These are phyloP conservation scores for Claviceps sp. DNA, from an alignment of 2,329 filamentous ascomycete genomes.

Conservation along the genomic window DNA sequence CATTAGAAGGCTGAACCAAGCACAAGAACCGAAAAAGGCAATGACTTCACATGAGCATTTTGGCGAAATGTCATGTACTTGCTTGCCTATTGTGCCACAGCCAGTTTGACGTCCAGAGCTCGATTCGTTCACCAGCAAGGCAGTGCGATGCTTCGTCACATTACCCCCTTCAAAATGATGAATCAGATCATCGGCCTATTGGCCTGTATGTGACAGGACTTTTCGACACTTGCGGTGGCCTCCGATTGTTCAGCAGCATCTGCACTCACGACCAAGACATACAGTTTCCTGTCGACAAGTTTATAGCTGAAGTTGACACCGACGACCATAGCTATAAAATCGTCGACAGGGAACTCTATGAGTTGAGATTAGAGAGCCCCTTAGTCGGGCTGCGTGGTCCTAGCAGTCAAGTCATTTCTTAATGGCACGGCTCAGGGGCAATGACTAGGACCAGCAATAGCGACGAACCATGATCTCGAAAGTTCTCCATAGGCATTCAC, in stretches of 20 bases:
- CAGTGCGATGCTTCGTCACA: not conserved
- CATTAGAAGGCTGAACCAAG: not conserved
- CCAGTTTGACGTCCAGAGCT: not conserved
- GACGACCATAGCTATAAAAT: not conserved
- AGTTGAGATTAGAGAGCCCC: not conserved
- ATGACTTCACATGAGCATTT: not conserved
- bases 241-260: not conserved
- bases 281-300: not conserved
- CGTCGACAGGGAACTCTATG: not conserved
- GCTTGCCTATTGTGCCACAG: not conserved
- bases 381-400: not conserved
- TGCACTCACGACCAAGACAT: not conserved
- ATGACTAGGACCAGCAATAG: not conserved
- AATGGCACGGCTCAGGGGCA: not conserved
- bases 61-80: not conserved
- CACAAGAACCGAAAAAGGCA: not conserved
- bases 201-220: not conserved
- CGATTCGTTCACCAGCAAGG: not conserved
- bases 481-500: not conserved
- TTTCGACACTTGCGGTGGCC: not conserved
- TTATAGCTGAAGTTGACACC: not conserved
- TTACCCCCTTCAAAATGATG: not conserved
- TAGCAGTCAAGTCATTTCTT: no score
- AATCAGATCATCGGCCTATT: not conserved
- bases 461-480: not conserved